Evolutionary conservation across 2,329 filamentous ascomycete genomes (phyloP).

Genomic region (Ceratocystiopsis minuta): DNA sequence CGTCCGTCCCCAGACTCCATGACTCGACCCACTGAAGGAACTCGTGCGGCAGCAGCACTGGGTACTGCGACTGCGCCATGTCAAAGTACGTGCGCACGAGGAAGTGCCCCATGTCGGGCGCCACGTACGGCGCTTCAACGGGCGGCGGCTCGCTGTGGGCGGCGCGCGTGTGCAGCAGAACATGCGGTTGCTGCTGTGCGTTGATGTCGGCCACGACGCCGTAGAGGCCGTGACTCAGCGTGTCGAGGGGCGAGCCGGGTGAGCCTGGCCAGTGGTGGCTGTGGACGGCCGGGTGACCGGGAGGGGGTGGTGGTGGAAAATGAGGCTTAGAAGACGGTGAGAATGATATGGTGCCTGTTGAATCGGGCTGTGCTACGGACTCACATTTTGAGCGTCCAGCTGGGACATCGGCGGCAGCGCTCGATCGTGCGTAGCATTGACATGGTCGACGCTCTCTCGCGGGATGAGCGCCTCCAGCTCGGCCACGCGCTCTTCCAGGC

Average conservation of each 20-base stretch:
- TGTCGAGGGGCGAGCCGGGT: neutral
- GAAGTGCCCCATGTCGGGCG: constrained; percentile 8
- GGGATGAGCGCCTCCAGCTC: constrained; percentile 7
- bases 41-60: constrained; percentile 4
- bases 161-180: neutral
- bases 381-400: no score
- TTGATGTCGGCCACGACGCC: neutral
- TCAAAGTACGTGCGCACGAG: constrained; percentile 13
- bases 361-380: no score
- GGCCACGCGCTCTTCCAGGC: constrained; percentile 7
- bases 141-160: neutral
- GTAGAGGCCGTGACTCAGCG: neutral
- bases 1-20: neutral
- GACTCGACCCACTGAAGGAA: constrained; percentile 8
- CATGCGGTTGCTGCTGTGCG: neutral
- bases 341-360: no score
- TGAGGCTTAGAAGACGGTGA: no score
- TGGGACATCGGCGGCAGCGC: no score
- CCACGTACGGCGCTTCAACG: neutral
- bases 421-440: neutral
- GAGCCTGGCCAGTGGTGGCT: neutral
- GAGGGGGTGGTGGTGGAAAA: neutral
- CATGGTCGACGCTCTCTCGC: constrained; percentile 10
- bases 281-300: neutral
- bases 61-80: constrained; percentile 13